Conservation (phyloP, 1,139 yeast genomes). For the Saccharomyces hybrid region DNA sequence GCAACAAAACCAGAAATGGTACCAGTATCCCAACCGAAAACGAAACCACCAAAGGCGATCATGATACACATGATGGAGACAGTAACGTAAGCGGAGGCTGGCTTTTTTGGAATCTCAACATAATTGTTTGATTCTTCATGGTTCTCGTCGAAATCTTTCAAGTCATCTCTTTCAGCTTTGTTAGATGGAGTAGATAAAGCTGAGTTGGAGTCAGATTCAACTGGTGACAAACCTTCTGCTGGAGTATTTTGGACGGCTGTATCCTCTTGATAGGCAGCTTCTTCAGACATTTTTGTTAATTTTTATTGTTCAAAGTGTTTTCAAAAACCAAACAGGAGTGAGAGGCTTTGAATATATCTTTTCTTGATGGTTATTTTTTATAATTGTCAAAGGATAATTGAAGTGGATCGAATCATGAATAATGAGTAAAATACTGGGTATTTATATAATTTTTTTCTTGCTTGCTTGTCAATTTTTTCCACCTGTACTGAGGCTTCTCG, state of each 20-base stretch:
- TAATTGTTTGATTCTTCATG: constrained; percentile 7
- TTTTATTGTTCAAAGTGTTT: not conserved
- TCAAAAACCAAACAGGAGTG: not conserved
- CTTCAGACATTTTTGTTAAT: constrained; percentile 8
- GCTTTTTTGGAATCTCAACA: constrained; percentile 35
- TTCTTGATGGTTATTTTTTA: not conserved
- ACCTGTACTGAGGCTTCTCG: not conserved
- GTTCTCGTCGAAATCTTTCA: constrained; percentile 11
- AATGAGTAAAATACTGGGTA: not conserved
- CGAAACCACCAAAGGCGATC: constrained; percentile 62
- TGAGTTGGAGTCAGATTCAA: constrained; percentile 15
- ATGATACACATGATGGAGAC: constrained; percentile 37
- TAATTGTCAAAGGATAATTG: not conserved
- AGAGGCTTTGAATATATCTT: not conserved
- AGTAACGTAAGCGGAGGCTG: constrained; percentile 43
- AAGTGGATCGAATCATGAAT: not conserved
- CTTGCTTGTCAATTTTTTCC: not conserved
- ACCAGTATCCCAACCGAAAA: constrained; percentile 75
- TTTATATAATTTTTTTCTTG: not conserved
- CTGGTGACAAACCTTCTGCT: constrained; percentile 11
- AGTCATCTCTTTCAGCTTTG: constrained; percentile 17
- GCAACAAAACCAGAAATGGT: constrained; percentile 72
- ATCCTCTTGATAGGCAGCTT: constrained; percentile 4
- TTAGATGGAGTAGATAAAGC: constrained; percentile 19
- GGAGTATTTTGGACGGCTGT: constrained; percentile 7